These are phyloP conservation scores for Sarcocystis neurona DNA, from an alignment of 169 alveolate genomes.

Conservation along the genomic window DNA sequence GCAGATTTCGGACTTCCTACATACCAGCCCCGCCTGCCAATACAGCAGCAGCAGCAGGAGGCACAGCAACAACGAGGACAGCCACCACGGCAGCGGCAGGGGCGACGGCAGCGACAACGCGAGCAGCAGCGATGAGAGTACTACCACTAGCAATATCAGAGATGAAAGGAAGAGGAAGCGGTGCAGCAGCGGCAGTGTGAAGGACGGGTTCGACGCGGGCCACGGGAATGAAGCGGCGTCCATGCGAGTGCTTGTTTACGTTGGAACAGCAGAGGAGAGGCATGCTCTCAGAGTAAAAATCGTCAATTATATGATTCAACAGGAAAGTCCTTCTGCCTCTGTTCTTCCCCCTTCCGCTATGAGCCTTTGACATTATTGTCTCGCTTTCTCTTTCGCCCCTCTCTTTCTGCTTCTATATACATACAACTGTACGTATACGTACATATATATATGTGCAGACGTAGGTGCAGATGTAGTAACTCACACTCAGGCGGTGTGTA, in stretches of 20 bases:
- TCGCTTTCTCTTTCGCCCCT: neutral
- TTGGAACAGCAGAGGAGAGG: neutral
- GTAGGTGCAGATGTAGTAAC: neutral
- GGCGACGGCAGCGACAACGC: no score
- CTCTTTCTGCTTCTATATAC: neutral
- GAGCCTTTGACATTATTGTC: neutral
- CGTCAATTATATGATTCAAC: conserved; percentile 3
- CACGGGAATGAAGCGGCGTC: neutral
- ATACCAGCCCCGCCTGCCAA: neutral
- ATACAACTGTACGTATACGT: neutral
- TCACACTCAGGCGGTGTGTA: no score
- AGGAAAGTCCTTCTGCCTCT: neutral
- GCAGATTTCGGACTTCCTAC: neutral
- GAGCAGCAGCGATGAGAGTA: no score
- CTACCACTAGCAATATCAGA: no score
- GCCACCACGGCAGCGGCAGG: conserved; percentile 14
- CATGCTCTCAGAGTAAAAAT: neutral
- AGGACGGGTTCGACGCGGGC: neutral
- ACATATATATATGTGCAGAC: neutral
- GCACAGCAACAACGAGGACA: neutral
- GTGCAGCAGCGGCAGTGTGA: no score
- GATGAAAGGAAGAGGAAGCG: no score
- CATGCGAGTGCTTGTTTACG: neutral
- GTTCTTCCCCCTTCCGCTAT: neutral
- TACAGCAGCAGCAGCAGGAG: neutral